These are phyloP conservation scores for Casuarina cunninghamiana DNA, from an alignment of 306 rosid species.

Conservation along the genomic window DNA sequence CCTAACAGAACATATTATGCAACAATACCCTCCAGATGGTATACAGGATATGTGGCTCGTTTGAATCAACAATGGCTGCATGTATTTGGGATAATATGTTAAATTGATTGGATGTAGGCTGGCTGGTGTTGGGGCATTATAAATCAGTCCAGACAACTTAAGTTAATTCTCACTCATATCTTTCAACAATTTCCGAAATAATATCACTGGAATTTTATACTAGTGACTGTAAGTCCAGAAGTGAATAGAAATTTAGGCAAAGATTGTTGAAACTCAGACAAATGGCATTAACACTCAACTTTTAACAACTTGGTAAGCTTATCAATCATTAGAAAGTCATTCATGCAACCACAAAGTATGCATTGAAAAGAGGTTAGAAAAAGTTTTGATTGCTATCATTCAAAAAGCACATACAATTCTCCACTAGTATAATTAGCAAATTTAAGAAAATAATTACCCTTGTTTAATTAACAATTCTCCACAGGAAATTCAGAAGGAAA, in stretches of 20 bases:
- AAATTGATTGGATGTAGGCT: too few species aligned
- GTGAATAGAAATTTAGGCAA: not conserved
- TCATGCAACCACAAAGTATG: not conserved
- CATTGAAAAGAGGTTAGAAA: not conserved
- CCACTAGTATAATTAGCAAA: not conserved
- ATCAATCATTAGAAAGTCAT: not conserved
- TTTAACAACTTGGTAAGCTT: not conserved
- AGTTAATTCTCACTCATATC: not conserved
- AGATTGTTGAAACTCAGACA: not conserved
- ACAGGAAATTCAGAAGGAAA: not conserved
- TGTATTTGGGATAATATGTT: too few species aligned
- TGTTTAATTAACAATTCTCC: too few species aligned
- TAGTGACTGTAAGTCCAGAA: not conserved
- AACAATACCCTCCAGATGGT: not conserved
- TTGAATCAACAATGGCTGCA: too few species aligned
- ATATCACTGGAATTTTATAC: not conserved
- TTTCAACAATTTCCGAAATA: not conserved
- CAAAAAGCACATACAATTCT: not conserved
- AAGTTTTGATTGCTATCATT: not conserved
- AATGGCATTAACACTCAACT: not conserved
- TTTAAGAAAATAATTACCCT: not conserved
- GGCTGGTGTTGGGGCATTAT: too few species aligned
- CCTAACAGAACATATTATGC: not conserved
- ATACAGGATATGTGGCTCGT: not conserved
- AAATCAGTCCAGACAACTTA: too few species aligned